Evolutionary conservation across 2,329 filamentous ascomycete species (phyloP).

Genomic region (Dothideomycetes sp.): DNA sequence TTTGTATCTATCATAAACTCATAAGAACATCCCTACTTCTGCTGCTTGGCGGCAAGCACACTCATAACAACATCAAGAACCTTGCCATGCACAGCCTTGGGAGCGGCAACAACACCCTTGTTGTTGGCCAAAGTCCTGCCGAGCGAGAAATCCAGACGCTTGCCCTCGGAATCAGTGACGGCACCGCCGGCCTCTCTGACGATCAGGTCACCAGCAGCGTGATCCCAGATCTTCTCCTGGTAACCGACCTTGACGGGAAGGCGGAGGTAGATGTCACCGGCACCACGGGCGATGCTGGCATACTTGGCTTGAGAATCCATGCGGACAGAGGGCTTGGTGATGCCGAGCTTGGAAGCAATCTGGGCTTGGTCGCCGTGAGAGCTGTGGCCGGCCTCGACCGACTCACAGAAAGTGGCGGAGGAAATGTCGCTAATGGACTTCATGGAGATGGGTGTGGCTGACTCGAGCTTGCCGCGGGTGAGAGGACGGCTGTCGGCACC

Average conservation of each 20-base stretch:
- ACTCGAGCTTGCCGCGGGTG: slow-evolving; percentile 43
- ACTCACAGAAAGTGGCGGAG: slow-evolving; percentile 89
- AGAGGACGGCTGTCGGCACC: slow-evolving; percentile 76
- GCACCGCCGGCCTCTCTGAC: slow-evolving; percentile 87
- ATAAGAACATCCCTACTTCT: not conserved
- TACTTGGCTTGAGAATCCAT: slow-evolving; percentile 99
- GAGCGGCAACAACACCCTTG: slow-evolving; percentile 88
- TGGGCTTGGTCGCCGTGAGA: slow-evolving; percentile 78
- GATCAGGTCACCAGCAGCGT: slow-evolving; percentile 89
- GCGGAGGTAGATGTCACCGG: slow-evolving; percentile 88
- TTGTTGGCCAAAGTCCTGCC: slow-evolving; percentile 82
- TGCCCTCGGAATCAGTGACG: slow-evolving; percentile 83
- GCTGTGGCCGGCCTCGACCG: slow-evolving; percentile 87
- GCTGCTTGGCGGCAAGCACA: slow-evolving; percentile 51
- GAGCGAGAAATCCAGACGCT: slow-evolving; percentile 73
- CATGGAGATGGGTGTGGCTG: slow-evolving; percentile 65
- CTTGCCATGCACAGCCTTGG: slow-evolving; percentile 61
- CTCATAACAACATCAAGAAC: slow-evolving; percentile 76
- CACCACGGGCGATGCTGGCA: slow-evolving; percentile 84
- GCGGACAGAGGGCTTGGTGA: slow-evolving; percentile 78
- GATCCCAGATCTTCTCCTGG: slow-evolving; percentile 99
- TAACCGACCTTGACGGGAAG: slow-evolving; percentile 79
- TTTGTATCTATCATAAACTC: not conserved
- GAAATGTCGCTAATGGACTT: slow-evolving; percentile 63
- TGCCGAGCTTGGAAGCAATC: slow-evolving; percentile 76